Base-by-base conservation (phyloP, 2,329 filamentous ascomycete genomes). In the Dactylellina leptospora region DNA sequence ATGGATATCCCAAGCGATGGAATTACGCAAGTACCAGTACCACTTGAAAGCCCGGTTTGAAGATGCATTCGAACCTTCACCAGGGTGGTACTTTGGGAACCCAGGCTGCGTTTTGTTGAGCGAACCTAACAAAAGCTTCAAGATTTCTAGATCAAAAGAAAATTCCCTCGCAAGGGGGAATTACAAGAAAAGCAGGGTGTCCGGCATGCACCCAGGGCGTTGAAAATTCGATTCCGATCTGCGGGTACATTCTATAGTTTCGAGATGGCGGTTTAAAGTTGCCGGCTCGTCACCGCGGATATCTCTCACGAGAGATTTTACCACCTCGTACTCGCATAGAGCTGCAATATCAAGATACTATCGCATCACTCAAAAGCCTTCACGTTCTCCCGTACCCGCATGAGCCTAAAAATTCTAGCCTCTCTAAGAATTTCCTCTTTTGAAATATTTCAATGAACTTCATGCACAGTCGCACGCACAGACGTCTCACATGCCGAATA, bases 401-500 rank as follows among this genome's bases (percentile, higher is more conserved):
- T 70, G n/a, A 59, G 47, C 47, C 27, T 53, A 59, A 59, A 10
- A 22, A 18, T n/a, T 23, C 18, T 36, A 25, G 40, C 18, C 4
- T n/a, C 40, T 22, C 40, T 22, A n/a, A 45, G 6, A 40, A 11
- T 11, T 40, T 40, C n/a, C n/a, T 40, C 36, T 40, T 40, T 40
- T n/a, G 18, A 11, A 40, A 40, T 11, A n/a, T n/a, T n/a, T n/a
- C n/a, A n/a, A 40, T 11, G 8, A 16, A 40, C 13, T 20, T 11
- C 16, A 58, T 18, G 53, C 38, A 27, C 16, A 47, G 27, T 59
- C 42, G 9, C 38, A 51, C 50, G 64, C 64, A 70, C 64, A 70
- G 56, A 70, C 64, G n/a, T 61, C 56, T 70, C 64, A 70, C 64
- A 70, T 70, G 64, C 50, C 40, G 44, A 40, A 22, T 27, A 30